These are phyloP conservation scores for Aspergillus quadrilineatus DNA, from an alignment of 2,329 filamentous ascomycete genomes.

Conservation along the genomic window DNA sequence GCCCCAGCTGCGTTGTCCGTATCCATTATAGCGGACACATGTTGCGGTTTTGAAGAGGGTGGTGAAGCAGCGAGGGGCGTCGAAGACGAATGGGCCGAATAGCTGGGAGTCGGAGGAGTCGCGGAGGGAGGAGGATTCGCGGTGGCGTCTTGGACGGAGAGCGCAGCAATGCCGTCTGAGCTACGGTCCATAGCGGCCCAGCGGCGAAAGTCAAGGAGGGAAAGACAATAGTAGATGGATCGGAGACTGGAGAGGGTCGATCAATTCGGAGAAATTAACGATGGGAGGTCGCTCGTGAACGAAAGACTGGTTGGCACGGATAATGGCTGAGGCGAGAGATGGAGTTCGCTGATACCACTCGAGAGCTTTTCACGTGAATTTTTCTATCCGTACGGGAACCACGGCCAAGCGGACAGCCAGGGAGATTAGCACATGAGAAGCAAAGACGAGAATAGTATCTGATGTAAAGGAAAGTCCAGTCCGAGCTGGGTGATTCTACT, in stretches of 20 bases:
- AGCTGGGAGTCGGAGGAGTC: constrained; percentile 6
- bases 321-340: not conserved
- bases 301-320: not conserved
- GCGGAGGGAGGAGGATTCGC: constrained; percentile 8
- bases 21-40: constrained; percentile 40
- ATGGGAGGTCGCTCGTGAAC: constrained; percentile 4
- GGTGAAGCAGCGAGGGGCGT: constrained; percentile 16
- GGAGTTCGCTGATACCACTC: not conserved
- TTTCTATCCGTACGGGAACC: not conserved
- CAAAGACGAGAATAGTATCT: not conserved
- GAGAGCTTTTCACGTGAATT: constrained; percentile 17
- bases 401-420: not conserved
- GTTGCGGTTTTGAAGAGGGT: constrained; percentile 20
- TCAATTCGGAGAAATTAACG: constrained; percentile 3
- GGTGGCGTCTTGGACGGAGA: constrained; percentile 19
- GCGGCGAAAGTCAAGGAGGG: constrained; percentile 1
- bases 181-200: constrained; percentile 23
- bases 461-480: constrained; percentile 1
- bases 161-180: constrained; percentile 19
- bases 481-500: constrained; percentile 2
- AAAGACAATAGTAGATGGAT: constrained; percentile 6
- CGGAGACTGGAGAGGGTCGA: not conserved
- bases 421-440: not conserved
- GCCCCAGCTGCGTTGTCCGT: constrained; percentile 34
- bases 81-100: constrained; percentile 17